phyloP scores from a whole-genome alignment of 169 alveolate genomes.

The Cryptosporidium ubiquitum region DNA sequence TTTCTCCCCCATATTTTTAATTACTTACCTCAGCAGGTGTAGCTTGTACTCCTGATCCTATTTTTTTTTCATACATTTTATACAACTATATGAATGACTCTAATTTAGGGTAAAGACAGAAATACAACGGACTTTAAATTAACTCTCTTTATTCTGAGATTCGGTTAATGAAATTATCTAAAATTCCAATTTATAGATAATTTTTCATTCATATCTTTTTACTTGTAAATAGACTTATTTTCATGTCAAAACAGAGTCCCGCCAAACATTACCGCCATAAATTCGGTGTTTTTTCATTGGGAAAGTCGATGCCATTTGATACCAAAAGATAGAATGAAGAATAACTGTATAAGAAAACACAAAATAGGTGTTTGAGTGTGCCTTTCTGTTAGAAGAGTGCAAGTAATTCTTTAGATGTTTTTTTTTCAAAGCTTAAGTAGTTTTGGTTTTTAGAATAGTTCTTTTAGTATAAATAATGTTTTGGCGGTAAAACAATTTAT shows the following conservation, averaged over 20 bases:
- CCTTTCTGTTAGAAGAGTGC: neutral
- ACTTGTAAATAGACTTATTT: slow-evolving; percentile 46
- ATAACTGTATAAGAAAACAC: neutral
- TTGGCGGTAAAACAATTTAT: neutral
- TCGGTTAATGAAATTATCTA: neutral
- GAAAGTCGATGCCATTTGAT: neutral
- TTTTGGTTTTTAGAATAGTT: neutral
- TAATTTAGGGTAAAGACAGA: neutral
- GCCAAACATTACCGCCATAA: slow-evolving; percentile 31
- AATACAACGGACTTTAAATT: neutral
- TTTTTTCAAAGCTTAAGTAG: neutral
- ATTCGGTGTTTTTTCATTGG: neutral
- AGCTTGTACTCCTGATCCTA: slow-evolving; percentile 58
- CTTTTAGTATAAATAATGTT: neutral
- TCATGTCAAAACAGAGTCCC: slow-evolving; percentile 19
- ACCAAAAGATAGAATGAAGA: neutral
- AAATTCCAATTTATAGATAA: slow-evolving; percentile 18
- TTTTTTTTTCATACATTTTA: slow-evolving; percentile 33
- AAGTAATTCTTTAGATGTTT: neutral
- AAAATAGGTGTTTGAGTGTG: neutral
- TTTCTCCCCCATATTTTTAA: neutral
- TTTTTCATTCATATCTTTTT: slow-evolving; percentile 11
- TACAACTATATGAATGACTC: neutral
- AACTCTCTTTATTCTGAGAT: neutral
- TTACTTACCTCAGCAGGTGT: slow-evolving; percentile 74